phyloP scores from a whole-genome alignment of 169 alveolate species.

The Plasmodium inui region DNA sequence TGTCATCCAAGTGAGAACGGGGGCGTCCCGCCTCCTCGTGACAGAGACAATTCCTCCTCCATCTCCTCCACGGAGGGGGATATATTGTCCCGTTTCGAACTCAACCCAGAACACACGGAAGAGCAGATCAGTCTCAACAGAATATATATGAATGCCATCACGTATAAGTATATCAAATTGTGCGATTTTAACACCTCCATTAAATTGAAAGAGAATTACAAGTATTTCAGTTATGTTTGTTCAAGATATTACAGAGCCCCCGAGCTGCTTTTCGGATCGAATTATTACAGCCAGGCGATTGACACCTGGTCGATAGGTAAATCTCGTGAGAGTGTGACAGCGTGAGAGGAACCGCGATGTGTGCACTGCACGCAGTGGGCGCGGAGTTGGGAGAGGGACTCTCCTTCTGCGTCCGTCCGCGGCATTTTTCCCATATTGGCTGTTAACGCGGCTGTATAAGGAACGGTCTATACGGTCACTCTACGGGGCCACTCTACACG shows the following conservation, averaged over 20 bases:
- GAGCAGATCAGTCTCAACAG: neutral
- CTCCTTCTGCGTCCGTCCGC: neutral
- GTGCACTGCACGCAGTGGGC: neutral
- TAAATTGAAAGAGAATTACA: constrained; percentile 56
- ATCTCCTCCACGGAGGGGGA: neutral
- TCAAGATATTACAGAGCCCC: constrained; percentile 99
- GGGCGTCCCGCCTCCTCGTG: neutral
- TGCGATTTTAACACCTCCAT: constrained; percentile 60
- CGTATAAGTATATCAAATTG: constrained; percentile 51
- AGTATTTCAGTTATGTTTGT: constrained; percentile 92
- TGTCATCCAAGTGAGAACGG: neutral
- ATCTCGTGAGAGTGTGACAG: constrained; percentile 4
- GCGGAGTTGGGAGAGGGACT: neutral
- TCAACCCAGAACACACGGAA: neutral
- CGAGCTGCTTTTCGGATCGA: constrained; percentile 98
- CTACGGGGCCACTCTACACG: too few species aligned
- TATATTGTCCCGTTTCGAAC: neutral
- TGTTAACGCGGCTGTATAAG: neutral
- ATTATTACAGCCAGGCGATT: constrained; percentile 96
- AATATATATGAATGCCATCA: constrained; percentile 21
- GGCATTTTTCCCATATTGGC: too few species aligned
- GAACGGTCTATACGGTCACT: neutral
- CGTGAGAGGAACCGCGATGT: neutral
- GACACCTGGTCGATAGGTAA: constrained; percentile 98
- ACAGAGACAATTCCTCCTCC: neutral